Evolutionary conservation across 331 rosid genomes (phyloP).

Genomic region (Acacia concinna): DNA sequence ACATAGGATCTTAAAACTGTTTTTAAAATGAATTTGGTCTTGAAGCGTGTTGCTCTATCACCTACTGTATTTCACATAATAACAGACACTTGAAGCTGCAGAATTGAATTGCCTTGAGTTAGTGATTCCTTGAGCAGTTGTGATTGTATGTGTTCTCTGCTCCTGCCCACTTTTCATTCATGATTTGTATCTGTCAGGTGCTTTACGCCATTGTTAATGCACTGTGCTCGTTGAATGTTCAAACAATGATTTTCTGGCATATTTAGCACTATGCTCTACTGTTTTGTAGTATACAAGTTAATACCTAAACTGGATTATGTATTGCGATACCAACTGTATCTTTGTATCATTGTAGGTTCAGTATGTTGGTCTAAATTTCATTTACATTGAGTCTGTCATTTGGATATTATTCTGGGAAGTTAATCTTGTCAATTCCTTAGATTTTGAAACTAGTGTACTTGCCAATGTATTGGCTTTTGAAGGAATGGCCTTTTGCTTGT

Average conservation of each 20-base stretch:
- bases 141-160: not conserved
- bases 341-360: not conserved
- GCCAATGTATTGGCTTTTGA: constrained; percentile 7
- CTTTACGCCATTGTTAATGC: not conserved
- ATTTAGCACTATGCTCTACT: not conserved
- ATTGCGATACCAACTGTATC: not conserved
- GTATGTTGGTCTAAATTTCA: not conserved
- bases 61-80: not conserved
- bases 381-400: not conserved
- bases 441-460: not conserved
- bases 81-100: not conserved
- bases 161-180: constrained; percentile 7
- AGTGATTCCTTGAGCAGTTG: not conserved
- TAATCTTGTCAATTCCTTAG: not conserved
- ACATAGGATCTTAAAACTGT: not conserved
- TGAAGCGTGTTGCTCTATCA: not conserved
- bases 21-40: not conserved
- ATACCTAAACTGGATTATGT: not conserved
- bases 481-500: not conserved
- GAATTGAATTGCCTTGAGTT: constrained; percentile 18
- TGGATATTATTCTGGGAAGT: not conserved
- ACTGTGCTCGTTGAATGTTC: not conserved
- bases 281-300: not conserved
- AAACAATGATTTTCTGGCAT: not conserved
- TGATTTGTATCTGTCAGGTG: constrained; percentile 14